These are phyloP conservation scores for Exophiala lecanii-corni DNA, from an alignment of 2,329 filamentous ascomycete genomes.

Conservation along the genomic window DNA sequence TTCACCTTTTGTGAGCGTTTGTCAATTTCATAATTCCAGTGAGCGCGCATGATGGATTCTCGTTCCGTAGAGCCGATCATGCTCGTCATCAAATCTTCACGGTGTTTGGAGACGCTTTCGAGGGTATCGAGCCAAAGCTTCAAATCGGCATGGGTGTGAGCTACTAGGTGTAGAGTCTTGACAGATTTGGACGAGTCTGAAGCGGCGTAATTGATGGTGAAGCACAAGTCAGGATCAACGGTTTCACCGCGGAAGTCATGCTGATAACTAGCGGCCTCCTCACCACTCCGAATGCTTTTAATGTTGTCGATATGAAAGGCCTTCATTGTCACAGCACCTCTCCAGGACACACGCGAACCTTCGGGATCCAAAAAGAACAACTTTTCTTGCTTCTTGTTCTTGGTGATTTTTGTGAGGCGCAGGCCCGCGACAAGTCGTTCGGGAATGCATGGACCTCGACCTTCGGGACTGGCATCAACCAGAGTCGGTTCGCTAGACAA, in stretches of 20 bases:
- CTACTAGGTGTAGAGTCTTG: slow-evolving; percentile 85
- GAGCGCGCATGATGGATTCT: slow-evolving; percentile 72
- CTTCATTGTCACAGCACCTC: slow-evolving; percentile 71
- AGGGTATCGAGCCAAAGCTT: slow-evolving; percentile 79
- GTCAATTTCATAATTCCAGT: slow-evolving; percentile 82
- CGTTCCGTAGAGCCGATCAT: slow-evolving; percentile 71
- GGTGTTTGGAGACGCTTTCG: slow-evolving; percentile 76
- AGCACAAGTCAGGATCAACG: slow-evolving; percentile 67
- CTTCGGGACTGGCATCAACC: slow-evolving; percentile 34
- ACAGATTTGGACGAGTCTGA: slow-evolving; percentile 68
- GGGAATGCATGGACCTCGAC: slow-evolving; percentile 66
- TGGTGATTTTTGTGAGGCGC: slow-evolving; percentile 74
- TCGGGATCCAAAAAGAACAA: slow-evolving; percentile 75
- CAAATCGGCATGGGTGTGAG: slow-evolving; percentile 66
- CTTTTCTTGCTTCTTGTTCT: slow-evolving; percentile 70
- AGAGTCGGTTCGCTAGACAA: slow-evolving; percentile 36
- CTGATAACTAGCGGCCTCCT: slow-evolving; percentile 82
- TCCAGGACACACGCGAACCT: slow-evolving; percentile 83
- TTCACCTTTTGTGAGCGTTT: slow-evolving; percentile 56
- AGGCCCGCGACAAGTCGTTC: slow-evolving; percentile 74
- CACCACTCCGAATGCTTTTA: slow-evolving; percentile 77
- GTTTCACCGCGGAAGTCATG: slow-evolving; percentile 72
- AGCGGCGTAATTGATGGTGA: slow-evolving; percentile 82
- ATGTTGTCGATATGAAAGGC: slow-evolving; percentile 94
- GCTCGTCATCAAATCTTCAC: slow-evolving; percentile 85